Percentiles rank a stretch among this genome's conserved stretches.
phyloP scores from a whole-genome alignment of 352 stramenopile species.

The Phytophthora foliorum region DNA sequence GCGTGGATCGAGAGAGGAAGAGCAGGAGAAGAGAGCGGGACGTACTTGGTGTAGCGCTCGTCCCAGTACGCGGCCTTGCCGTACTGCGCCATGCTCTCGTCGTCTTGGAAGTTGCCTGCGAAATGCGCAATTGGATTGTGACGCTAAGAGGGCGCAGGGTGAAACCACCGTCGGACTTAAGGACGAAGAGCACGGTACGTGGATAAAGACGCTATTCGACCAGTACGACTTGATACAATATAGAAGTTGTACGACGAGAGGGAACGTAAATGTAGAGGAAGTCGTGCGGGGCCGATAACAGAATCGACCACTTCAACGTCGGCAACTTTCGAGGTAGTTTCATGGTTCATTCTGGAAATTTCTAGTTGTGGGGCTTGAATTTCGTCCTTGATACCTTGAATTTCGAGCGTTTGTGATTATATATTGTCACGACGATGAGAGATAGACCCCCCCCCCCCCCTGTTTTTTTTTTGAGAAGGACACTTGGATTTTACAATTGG shows the following conservation, averaged over 20 bases:
- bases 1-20: not conserved
- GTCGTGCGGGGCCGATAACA: not conserved
- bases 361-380: too few species aligned
- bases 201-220: not conserved
- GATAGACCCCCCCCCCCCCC: too few species aligned
- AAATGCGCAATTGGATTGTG: not conserved
- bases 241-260: not conserved
- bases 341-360: too few species aligned
- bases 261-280: too few species aligned
- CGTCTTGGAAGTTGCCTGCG: not conserved
- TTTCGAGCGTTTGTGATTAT: too few species aligned
- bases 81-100: constrained; percentile 87
- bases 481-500: too few species aligned
- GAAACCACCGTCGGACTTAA: not conserved
- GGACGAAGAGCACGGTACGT: not conserved
- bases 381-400: too few species aligned
- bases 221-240: not conserved
- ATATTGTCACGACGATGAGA: too few species aligned
- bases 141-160: not conserved
- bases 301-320: not conserved
- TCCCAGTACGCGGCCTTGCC: constrained; percentile 96
- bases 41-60: constrained; percentile 95
- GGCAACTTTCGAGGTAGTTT: too few species aligned
- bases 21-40: not conserved
- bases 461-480: too few species aligned